A percentile compares a stretch with the other conserved stretches of the same genome.
Conservation (phyloP, 257 asterid genomes). For the Misopates orontium region DNA sequence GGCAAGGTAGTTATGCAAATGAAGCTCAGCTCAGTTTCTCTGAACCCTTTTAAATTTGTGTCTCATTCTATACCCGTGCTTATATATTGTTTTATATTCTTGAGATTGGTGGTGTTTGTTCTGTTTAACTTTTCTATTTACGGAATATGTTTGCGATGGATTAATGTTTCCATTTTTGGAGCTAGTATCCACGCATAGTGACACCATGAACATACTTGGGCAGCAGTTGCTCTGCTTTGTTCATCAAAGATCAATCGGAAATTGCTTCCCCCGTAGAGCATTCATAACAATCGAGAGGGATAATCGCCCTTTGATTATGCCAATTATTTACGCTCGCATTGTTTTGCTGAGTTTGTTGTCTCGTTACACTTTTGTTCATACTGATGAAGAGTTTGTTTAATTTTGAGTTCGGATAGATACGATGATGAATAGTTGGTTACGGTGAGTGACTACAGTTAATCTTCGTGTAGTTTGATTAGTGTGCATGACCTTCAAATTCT, state of each 20-base stretch:
- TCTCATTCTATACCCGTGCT: background rate
- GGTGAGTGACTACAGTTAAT: too few species aligned
- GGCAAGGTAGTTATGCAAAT: conserved; percentile 66
- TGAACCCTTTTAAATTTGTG: background rate
- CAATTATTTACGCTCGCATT: conserved; percentile 21
- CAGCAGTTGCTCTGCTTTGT: conserved; percentile 28
- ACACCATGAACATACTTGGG: conserved; percentile 22
- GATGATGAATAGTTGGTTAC: too few species aligned
- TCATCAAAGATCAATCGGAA: conserved; percentile 18
- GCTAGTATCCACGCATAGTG: conserved; percentile 23
- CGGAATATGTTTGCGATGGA: conserved; percentile 20
- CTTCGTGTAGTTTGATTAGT: too few species aligned
- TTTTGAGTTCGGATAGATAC: too few species aligned
- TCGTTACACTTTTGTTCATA: background rate
- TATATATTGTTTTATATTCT: too few species aligned
- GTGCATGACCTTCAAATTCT: too few species aligned
- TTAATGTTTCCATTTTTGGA: conserved; percentile 30
- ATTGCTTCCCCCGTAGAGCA: conserved; percentile 25
- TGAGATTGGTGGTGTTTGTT: conserved; percentile 20
- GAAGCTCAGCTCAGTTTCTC: conserved; percentile 15
- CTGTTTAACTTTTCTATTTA: conserved; percentile 30
- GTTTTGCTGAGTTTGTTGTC: background rate
- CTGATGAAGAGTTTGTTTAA: background rate
- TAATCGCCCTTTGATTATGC: conserved; percentile 21
- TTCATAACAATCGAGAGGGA: conserved; percentile 19